A percentile compares a stretch with the other conserved stretches of the same genome.
phyloP scores from a whole-genome alignment of 345 rosid species.

The Microthlaspi erraticum region DNA sequence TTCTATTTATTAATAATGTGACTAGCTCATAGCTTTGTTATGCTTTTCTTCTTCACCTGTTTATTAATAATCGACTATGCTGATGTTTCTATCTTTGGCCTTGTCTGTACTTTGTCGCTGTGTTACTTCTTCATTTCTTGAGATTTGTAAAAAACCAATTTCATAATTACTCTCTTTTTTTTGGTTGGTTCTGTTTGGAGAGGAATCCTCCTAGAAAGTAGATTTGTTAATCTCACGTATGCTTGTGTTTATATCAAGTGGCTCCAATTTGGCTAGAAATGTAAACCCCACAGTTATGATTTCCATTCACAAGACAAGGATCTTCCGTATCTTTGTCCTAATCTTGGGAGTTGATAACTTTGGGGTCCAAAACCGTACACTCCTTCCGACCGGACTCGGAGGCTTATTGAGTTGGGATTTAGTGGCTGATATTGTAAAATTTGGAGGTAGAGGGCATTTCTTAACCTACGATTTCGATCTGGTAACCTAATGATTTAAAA shows the following conservation, averaged over 20 bases:
- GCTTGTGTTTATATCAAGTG: constrained; percentile 8
- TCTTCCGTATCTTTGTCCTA: constrained; percentile 12
- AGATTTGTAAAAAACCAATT: constrained; percentile 29
- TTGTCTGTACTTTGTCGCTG: constrained; percentile 22
- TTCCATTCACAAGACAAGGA: constrained; percentile 13
- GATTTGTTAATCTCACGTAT: not conserved
- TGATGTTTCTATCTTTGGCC: not conserved
- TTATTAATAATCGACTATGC: not conserved
- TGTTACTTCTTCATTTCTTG: constrained; percentile 21
- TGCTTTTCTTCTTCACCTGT: not conserved
- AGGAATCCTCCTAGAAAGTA: constrained; percentile 18
- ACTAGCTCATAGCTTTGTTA: constrained; percentile 2
- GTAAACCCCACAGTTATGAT: constrained; percentile 4
- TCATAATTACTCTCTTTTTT: not conserved
- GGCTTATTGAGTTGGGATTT: not conserved
- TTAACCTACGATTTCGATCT: not conserved
- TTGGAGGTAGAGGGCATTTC: not conserved
- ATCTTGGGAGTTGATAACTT: not conserved
- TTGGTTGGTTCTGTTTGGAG: not conserved
- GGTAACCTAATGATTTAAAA: too few relatives aligned
- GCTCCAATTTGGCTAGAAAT: not conserved
- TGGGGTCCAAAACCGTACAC: constrained; percentile 20
- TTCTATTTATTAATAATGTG: constrained; percentile 8
- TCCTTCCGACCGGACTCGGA: not conserved
- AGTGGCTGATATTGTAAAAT: not conserved